phyloP scores from a whole-genome alignment of 345 rosid genomes.

The Linum usitatissimum region DNA sequence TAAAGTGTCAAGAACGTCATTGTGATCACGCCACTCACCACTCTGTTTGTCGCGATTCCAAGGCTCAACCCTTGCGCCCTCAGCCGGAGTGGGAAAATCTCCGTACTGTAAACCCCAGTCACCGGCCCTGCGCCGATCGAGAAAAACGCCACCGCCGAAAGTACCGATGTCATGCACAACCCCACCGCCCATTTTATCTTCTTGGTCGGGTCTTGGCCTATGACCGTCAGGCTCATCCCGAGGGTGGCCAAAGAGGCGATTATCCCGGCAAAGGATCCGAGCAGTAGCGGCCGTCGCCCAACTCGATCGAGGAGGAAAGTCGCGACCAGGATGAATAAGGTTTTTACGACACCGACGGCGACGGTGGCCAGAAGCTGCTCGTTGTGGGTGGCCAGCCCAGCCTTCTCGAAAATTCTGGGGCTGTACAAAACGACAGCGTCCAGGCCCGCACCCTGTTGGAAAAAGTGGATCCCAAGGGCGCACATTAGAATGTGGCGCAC shows the following conservation, averaged over 20 bases:
- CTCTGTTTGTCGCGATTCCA: neutral
- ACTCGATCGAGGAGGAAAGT: neutral
- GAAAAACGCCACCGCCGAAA: neutral
- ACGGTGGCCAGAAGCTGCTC: neutral
- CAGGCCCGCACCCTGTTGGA: neutral
- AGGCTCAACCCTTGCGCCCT: neutral
- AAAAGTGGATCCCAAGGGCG: constrained; percentile 1
- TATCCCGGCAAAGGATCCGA: neutral
- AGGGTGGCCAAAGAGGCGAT: neutral
- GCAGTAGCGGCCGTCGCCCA: neutral
- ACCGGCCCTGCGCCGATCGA: neutral
- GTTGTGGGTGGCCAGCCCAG: neutral
- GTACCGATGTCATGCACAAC: neutral
- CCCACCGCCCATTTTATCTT: neutral
- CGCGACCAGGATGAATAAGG: neutral
- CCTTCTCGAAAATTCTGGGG: constrained; percentile 5
- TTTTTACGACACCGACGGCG: neutral
- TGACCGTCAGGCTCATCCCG: neutral
- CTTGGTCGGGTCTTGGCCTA: neutral
- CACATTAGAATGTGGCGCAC: neutral
- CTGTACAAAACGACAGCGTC: constrained; percentile 1
- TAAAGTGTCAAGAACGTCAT: neutral
- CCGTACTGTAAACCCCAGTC: neutral
- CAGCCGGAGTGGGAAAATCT: neutral
- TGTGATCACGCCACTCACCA: neutral